Evolutionary conservation across 306 rosid genomes (phyloP).

Genomic region (Hippophae tibetana): DNA sequence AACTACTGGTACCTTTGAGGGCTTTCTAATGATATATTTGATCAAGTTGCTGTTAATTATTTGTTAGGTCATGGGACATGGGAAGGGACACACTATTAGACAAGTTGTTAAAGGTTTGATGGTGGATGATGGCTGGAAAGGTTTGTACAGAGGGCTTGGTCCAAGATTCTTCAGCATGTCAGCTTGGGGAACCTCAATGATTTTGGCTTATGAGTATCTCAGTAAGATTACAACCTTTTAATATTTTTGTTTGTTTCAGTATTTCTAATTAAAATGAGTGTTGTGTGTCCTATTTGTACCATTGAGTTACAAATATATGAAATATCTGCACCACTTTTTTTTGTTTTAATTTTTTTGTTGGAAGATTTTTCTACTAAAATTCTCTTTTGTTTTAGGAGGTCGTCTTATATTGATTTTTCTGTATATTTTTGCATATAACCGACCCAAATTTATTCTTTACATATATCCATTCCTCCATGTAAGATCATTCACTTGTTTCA

Average conservation of each 20-base stretch:
- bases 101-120: conserved; percentile 67
- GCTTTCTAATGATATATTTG: conserved; percentile 6
- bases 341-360: too few species aligned
- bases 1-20: neutral
- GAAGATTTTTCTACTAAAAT: neutral
- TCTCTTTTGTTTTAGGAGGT: neutral
- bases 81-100: conserved; percentile 50
- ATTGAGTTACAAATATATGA: too few species aligned
- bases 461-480: neutral
- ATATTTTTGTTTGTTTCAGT: neutral
- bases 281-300: too few species aligned
- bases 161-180: conserved; percentile 96
- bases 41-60: conserved; percentile 3
- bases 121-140: conserved; percentile 83
- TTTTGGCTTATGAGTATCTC: conserved; percentile 76
- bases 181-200: conserved; percentile 96
- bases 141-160: conserved; percentile 81
- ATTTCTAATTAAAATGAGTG: too few species aligned
- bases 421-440: neutral
- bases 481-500: neutral
- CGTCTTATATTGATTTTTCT: neutral
- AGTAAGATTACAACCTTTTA: conserved; percentile 41
- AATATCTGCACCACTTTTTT: too few species aligned
- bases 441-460: neutral
- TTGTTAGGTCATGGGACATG: conserved; percentile 62